Evolutionary conservation across 768 basidiomycete genomes (phyloP), one percentile per base, ranked within the genome.

Genomic region (Plicaturopsis crispa): DNA sequence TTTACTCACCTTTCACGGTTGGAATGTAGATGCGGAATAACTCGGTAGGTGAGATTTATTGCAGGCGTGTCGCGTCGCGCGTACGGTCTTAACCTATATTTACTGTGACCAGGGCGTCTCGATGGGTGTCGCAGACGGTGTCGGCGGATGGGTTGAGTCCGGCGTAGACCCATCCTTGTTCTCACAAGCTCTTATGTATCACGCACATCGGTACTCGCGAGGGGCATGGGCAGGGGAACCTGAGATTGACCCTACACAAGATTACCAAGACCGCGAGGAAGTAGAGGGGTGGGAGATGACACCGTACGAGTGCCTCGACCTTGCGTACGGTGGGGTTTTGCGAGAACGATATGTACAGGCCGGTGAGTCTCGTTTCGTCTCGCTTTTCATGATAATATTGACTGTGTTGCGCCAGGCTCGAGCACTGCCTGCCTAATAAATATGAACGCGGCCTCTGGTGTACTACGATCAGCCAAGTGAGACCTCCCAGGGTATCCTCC

Each of bases 111-210:
- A 88, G 84, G 84, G 85, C 17, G 55, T 87, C 20, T 74, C 84
- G 2, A 68, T 96, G 38, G 90, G 88, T 24, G 75, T 96, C 4
- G 87, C 91, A 26, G 92, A 97, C 49, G 92, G 92, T 14, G 91
- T 96, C 4, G 91, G 91, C 2, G 91, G 92, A 14, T 97, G 93
- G 93, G 72, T 76, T 34, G 75, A 81, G 24, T 73, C 75, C 19
- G 84, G 88, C 12, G 74, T 88, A 37, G 90, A 96, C 59, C 89
- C 89, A 1, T 81, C 89, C 0, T 64, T 93, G 32, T 97, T 93
- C 64, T 81, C 90, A 1, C 92, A 96, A 61, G 76, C 87, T 0
- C 65, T 97, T 36, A 91, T 93, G 85, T 92, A 81, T 58, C 80
- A 86, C 57, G 79, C 86, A 2, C 75, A 83, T 54, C 72, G 75